These are phyloP conservation scores for Fusarium sp. DNA, from an alignment of 2,329 filamentous ascomycete genomes.

Conservation along the genomic window DNA sequence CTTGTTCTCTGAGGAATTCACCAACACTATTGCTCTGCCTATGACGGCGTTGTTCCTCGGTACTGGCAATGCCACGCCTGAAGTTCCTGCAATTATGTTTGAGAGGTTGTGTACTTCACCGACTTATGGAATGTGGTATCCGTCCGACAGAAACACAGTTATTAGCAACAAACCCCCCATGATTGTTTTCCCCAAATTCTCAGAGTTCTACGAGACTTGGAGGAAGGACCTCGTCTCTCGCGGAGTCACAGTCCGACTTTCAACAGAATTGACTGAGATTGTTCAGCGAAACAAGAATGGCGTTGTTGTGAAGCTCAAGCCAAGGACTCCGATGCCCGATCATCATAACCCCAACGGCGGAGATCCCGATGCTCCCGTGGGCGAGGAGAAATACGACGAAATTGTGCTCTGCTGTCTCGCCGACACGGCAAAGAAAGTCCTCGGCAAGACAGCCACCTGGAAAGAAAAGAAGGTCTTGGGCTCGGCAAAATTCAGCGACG, in stretches of 20 bases:
- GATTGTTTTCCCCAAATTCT: conserved; percentile 28
- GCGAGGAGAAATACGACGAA: conserved; percentile 21
- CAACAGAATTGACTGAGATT: conserved; percentile 19
- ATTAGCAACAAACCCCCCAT: conserved; percentile 21
- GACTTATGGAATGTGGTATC: conserved; percentile 30
- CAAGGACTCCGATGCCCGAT: conserved; percentile 10
- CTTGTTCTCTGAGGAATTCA: conserved; percentile 23
- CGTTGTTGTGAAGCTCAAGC: conserved; percentile 17
- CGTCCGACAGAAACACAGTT: conserved; percentile 8
- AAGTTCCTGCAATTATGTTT: conserved; percentile 25
- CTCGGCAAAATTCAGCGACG: conserved; percentile 24
- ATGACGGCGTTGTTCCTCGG: conserved; percentile 26
- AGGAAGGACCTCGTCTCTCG: conserved; percentile 17
- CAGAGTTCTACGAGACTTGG: conserved; percentile 19
- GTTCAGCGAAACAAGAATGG: conserved; percentile 15
- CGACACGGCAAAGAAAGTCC: conserved; percentile 17
- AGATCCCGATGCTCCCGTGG: conserved; percentile 9
- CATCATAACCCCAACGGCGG: conserved; percentile 24
- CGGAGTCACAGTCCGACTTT: conserved; percentile 6
- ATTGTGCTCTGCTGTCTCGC: conserved; percentile 27
- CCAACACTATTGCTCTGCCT: conserved; percentile 17
- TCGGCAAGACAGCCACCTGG: conserved; percentile 22
- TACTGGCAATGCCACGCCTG: conserved; percentile 20
- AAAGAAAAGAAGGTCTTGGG: conserved; percentile 25
- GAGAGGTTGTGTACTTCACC: conserved; percentile 19